Base-by-base conservation (phyloP, 192 early-diverging fungal species). In the Gonapodya prolifera region DNA sequence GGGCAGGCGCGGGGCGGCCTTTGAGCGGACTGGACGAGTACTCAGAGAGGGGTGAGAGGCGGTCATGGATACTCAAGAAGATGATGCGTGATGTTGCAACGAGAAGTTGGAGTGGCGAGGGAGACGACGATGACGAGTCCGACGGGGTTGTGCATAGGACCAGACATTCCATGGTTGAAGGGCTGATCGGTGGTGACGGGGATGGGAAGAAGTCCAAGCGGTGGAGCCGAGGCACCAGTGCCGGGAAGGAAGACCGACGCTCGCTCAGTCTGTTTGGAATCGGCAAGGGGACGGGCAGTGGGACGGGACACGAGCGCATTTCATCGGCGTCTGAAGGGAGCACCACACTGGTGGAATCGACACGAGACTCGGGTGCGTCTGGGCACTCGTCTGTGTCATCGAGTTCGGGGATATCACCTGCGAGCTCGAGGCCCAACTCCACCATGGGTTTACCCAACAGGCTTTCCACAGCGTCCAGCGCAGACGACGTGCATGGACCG, bases 41-140 rank as follows among this genome's bases (percentile, higher is more conserved):
- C 28, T 73, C 71, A 29, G 71, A 18, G 31, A 73, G 32, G 31
- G 71, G 71, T 32, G 71, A 18, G 71, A 73, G 32, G 31, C 2
- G 32, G 31, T 73, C 71, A 73, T 73, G 71, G 71, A 73, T 18
- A 16, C 71, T 73, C 8, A 73, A 73, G 31, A 73, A 73, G 71
- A 73, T 73, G 71, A 73, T 73, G 45, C 8, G 45, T 8, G 45
- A 61, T 61, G 45, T 61, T 8, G 45, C 45, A 8, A 61, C 45
- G 23, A 61, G 23, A 61, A 61, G 45, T 61, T 61, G 45, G 45
- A 61, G 45, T 61, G 45, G 45, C 23, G 45, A 61, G 8, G 45
- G 45, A 16, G 45, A 61, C 23, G 45, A 61, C 23, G 45, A 61
- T 8, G 45, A 61, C 8, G 45, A 61, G 8, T 8, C 8, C 23